A percentile compares a stretch with the other conserved stretches of the same genome.
These are phyloP conservation scores for Didymellaceae sp. DNA, from an alignment of 2,329 filamentous ascomycete genomes.

Conservation along the genomic window DNA sequence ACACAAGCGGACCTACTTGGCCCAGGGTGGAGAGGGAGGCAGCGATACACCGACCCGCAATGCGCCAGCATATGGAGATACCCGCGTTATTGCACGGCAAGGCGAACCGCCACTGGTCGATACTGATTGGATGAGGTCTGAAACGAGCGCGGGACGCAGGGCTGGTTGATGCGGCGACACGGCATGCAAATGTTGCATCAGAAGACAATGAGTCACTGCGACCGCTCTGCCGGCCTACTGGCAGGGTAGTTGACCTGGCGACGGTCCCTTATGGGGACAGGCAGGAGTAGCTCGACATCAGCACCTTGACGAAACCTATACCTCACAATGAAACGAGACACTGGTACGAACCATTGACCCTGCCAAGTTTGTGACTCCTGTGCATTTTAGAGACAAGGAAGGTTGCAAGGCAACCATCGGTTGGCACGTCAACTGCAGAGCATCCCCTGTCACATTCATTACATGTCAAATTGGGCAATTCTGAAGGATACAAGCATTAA, in stretches of 20 bases:
- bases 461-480: background rate
- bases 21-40: constrained; percentile 4
- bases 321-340: background rate
- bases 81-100: constrained; percentile 21
- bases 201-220: constrained; percentile 13
- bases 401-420: background rate
- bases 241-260: constrained; percentile 11
- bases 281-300: background rate
- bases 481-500: constrained; percentile 34
- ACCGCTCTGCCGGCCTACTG: background rate
- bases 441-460: background rate
- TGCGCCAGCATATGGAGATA: constrained; percentile 24
- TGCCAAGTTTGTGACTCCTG: background rate
- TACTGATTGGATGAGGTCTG: constrained; percentile 2
- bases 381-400: background rate
- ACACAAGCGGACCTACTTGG: constrained; percentile 13
- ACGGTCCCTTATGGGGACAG: background rate
- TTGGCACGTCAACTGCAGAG: background rate
- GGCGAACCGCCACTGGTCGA: background rate
- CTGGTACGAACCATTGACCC: background rate
- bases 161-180: constrained; percentile 13
- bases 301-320: background rate
- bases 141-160: constrained; percentile 1
- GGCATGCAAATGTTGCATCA: constrained; percentile 7
- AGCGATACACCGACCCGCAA: constrained; percentile 1